Conservation (phyloP, 345 rosid species). For the Eucalyptus coolabah region DNA sequence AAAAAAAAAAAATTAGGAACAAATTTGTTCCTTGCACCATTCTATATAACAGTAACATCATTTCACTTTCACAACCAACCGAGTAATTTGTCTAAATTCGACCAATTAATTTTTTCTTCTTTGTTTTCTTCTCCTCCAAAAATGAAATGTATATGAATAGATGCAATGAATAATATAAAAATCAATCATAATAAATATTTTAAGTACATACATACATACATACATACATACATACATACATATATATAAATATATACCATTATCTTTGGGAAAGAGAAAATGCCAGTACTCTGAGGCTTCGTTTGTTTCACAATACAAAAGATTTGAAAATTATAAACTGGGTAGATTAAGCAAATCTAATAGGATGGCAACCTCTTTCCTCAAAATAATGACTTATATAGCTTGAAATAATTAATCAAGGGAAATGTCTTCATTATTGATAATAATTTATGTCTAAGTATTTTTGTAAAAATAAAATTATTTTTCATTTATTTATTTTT, state of each 20-base stretch:
- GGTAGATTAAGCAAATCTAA: not conserved
- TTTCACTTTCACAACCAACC: not conserved
- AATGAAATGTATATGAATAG: not conserved
- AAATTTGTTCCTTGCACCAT: not conserved
- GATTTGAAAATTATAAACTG: not conserved
- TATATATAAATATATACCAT: not conserved
- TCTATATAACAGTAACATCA: not conserved
- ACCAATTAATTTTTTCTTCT: not conserved
- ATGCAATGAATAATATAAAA: too few relatives aligned
- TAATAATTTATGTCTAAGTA: too few relatives aligned
- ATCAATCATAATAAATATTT: not conserved
- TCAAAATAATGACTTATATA: too few relatives aligned
- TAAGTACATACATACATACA: too few relatives aligned
- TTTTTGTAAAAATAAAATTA: not conserved
- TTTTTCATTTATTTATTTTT: too few relatives aligned
- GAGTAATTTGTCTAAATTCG: not conserved
- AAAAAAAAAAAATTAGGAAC: not conserved
- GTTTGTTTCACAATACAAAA: fast-evolving
- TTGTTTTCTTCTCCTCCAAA: not conserved
- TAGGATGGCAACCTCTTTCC: not conserved
- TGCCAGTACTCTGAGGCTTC: not conserved
- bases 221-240: too few relatives aligned
- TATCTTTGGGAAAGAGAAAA: not conserved
- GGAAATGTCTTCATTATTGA: not conserved
- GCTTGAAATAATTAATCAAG: not conserved